Evolutionary conservation across 305 asterid genomes (phyloP).

Genomic region (Fraxinus sp.): DNA sequence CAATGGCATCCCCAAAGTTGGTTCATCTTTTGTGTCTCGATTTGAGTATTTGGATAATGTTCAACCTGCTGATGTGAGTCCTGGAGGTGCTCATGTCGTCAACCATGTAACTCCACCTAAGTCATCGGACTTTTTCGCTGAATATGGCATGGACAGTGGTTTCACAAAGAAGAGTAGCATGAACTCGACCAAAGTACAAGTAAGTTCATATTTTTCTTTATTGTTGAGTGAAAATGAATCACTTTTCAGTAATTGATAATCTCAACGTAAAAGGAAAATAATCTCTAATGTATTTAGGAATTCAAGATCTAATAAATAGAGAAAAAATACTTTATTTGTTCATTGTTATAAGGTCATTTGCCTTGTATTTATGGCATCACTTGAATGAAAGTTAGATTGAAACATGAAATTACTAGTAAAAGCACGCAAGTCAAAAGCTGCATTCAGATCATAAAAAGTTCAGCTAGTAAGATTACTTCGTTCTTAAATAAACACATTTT

Average conservation of each 20-base stretch:
- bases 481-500: neutral
- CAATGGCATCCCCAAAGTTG: slow-evolving; percentile 34
- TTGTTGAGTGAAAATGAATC: neutral
- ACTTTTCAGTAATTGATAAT: slow-evolving; percentile 5
- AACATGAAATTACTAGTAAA: neutral
- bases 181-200: slow-evolving; percentile 68
- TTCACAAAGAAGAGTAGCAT: slow-evolving; percentile 70
- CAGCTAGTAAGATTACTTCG: neutral
- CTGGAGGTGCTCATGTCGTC: slow-evolving; percentile 59
- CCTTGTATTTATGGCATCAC: neutral
- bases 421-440: neutral
- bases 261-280: slow-evolving; percentile 2
- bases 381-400: neutral
- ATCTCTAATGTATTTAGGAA: neutral
- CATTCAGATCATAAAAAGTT: neutral
- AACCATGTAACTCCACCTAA: slow-evolving; percentile 74
- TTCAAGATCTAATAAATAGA: neutral
- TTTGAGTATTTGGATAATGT: slow-evolving; percentile 58
- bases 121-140: slow-evolving; percentile 78
- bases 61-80: slow-evolving; percentile 59
- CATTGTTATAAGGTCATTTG: neutral
- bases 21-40: slow-evolving; percentile 41
- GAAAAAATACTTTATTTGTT: neutral
- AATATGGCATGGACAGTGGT: slow-evolving; percentile 90
- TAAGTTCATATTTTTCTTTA: slow-evolving; percentile 35